phyloP scores from a whole-genome alignment of 805 yeast species.

The Yarrowia deformans region DNA sequence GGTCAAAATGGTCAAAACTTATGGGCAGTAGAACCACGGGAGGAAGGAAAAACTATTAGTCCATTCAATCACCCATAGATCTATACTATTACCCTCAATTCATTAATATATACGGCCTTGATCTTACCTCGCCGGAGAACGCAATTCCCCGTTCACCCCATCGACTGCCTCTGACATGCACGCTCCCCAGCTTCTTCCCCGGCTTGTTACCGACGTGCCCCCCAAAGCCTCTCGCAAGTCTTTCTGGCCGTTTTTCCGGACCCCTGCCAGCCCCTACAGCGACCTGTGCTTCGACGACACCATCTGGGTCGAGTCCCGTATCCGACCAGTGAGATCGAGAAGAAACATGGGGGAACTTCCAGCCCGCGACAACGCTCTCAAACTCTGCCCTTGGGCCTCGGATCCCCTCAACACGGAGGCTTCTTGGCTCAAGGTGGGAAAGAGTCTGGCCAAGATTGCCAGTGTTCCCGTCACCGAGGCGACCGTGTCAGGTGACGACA shows the following conservation, averaged over 20 bases:
- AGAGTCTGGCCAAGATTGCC: neutral
- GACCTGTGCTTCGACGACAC: no score
- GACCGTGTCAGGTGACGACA: neutral
- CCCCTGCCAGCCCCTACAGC: no score
- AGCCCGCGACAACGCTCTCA: neutral
- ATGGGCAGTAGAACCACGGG: neutral
- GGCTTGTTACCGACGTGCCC: constrained; percentile 26
- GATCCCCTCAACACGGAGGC: neutral
- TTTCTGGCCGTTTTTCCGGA: neutral
- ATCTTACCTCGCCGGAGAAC: no score
- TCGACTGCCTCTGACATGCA: constrained; percentile 1
- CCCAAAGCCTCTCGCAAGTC: neutral
- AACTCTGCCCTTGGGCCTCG: constrained; percentile 23
- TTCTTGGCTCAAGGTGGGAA: neutral
- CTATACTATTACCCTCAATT: neutral
- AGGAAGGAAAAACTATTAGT: no score
- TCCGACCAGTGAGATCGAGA: neutral
- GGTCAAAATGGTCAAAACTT: neutral
- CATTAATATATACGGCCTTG: neutral
- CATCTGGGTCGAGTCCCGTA: neutral
- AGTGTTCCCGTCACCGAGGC: neutral
- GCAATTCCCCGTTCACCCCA: no score
- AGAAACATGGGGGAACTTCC: neutral
- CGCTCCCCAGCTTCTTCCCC: constrained; percentile 32
- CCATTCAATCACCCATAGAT: neutral